Percentiles rank a stretch among this genome's conserved stretches.
Conservation (phyloP, 352 stramenopile species). For the Phytopythium montanum region DNA sequence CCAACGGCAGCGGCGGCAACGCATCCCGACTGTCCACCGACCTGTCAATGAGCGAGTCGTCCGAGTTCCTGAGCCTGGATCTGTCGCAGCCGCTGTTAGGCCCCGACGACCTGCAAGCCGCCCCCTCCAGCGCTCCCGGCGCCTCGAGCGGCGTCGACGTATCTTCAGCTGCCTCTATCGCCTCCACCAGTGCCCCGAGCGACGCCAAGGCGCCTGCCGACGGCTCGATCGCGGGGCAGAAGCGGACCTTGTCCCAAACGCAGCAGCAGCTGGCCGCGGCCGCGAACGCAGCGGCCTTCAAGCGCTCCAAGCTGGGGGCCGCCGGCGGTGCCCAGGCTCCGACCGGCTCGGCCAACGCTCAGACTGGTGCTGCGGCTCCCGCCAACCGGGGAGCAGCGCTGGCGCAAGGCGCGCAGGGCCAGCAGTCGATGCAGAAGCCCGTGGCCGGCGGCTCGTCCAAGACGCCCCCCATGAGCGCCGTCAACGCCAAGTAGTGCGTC, state of each 20-base stretch:
- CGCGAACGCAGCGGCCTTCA: conserved; percentile 77
- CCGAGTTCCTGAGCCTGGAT: conserved; percentile 82
- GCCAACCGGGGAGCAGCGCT: not conserved
- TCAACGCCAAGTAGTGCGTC: conserved; percentile 78
- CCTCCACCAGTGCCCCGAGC: not conserved
- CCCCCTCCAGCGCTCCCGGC: conserved; percentile 21
- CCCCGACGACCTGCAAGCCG: conserved; percentile 46
- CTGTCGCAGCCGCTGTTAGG: conserved; percentile 66
- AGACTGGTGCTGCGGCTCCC: no score
- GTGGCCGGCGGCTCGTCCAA: conserved; percentile 71
- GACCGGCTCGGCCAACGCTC: conserved; percentile 13
- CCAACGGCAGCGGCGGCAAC: conserved; percentile 4
- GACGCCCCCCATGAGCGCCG: conserved; percentile 83
- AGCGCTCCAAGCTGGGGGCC: conserved; percentile 70
- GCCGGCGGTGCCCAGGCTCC: conserved; percentile 18
- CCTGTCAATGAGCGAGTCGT: conserved; percentile 60
- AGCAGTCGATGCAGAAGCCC: conserved; percentile 65
- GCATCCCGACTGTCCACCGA: conserved; percentile 44
- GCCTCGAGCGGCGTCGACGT: not conserved
- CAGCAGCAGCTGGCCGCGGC: conserved; percentile 82
- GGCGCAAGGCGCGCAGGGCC: conserved; percentile 43
- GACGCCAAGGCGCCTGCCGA: conserved; percentile 33
- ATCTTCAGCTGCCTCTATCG: conserved; percentile 11
- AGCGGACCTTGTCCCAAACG: conserved; percentile 73
- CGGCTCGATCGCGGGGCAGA: conserved; percentile 32